Conservation (phyloP, 805 yeast species). For the Teunomyces panamensis region DNA sequence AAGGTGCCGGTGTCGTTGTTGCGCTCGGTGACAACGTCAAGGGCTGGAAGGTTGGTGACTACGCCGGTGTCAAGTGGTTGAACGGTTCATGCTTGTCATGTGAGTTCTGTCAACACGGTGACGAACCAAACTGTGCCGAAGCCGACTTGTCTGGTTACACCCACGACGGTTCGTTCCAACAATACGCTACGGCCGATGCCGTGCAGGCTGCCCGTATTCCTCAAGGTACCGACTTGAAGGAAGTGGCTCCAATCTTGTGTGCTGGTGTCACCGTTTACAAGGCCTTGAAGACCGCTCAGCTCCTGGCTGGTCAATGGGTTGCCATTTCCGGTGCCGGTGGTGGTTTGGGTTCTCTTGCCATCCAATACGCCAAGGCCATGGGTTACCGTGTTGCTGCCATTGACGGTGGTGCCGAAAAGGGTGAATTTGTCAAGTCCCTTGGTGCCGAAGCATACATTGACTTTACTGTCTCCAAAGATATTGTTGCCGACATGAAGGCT, state of each 20-base stretch:
- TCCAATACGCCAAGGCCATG: slow-evolving; percentile 75
- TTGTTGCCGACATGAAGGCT: slow-evolving; percentile 52
- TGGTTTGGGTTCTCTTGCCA: slow-evolving; percentile 73
- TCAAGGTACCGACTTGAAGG: slow-evolving; percentile 50
- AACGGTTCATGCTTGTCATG: slow-evolving; percentile 43
- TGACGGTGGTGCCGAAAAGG: slow-evolving; percentile 74
- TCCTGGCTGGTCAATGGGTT: slow-evolving; percentile 68
- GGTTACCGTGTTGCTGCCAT: slow-evolving; percentile 67
- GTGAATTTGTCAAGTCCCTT: slow-evolving; percentile 28
- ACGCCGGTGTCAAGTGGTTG: slow-evolving; percentile 46
- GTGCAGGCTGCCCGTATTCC: slow-evolving; percentile 62
- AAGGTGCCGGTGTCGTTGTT: slow-evolving; percentile 48
- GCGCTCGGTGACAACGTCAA: slow-evolving; percentile 40
- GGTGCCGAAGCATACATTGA: slow-evolving; percentile 29
- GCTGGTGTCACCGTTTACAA: slow-evolving; percentile 70
- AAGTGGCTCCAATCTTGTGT: slow-evolving; percentile 62
- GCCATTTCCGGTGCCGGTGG: slow-evolving; percentile 79
- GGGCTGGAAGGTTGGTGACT: slow-evolving; percentile 44
- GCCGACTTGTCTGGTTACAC: slow-evolving; percentile 75
- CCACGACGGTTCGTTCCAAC: slow-evolving; percentile 69
- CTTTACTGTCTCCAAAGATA: slow-evolving; percentile 44
- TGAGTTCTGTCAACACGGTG: slow-evolving; percentile 40
- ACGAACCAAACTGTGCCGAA: slow-evolving; percentile 55
- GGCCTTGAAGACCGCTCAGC: slow-evolving; percentile 59
- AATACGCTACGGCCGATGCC: slow-evolving; percentile 64